phyloP scores from a whole-genome alignment of 2,329 filamentous ascomycete species.

The Aspergillaceae sp. region DNA sequence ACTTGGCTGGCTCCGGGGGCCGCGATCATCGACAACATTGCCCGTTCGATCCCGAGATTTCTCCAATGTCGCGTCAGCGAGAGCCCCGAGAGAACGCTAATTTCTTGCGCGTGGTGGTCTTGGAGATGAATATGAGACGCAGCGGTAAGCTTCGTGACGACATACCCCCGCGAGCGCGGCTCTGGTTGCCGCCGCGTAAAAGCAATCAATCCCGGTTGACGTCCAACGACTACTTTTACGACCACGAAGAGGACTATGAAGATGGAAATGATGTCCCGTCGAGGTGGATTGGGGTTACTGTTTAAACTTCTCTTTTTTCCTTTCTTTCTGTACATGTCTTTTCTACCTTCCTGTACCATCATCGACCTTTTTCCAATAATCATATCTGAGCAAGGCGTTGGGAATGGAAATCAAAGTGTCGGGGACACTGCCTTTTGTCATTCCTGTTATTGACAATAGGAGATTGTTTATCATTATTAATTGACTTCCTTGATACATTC shows the following conservation, averaged over 20 bases:
- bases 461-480: too few relatives aligned
- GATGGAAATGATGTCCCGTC: slow-evolving; percentile 17
- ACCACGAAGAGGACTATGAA: slow-evolving; percentile 9
- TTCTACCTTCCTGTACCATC: not conserved
- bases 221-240: slow-evolving; percentile 8
- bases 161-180: slow-evolving; percentile 45
- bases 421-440: too few relatives aligned
- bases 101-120: slow-evolving; percentile 55
- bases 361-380: not conserved
- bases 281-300: slow-evolving; percentile 23
- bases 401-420: too few relatives aligned
- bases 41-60: slow-evolving; percentile 25
- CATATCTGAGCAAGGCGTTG: slow-evolving; percentile 1
- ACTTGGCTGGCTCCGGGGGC: slow-evolving; percentile 37
- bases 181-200: slow-evolving; percentile 53
- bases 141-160: slow-evolving; percentile 53
- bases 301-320: slow-evolving; percentile 2
- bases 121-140: slow-evolving; percentile 61
- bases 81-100: slow-evolving; percentile 56
- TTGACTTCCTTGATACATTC: too few relatives aligned
- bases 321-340: not conserved
- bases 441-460: too few relatives aligned
- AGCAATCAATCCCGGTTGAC: slow-evolving; percentile 10
- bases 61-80: slow-evolving; percentile 46
- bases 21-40: slow-evolving; percentile 29